These are phyloP conservation scores for Musa acuminata DNA, from an alignment of 176 grass and related monocot species.

Conservation along the genomic window DNA sequence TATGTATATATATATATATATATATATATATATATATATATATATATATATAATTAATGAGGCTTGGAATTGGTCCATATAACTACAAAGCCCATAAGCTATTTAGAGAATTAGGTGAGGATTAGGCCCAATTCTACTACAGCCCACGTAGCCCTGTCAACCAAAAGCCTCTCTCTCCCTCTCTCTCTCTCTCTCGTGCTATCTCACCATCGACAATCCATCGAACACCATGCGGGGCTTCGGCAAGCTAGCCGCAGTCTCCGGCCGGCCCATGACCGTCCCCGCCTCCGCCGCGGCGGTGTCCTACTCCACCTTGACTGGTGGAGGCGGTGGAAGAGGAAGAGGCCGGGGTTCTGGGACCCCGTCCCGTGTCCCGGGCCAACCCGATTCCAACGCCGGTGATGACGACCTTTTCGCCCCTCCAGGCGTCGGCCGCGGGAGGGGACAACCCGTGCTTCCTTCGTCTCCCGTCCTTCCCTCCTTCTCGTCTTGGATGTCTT, in stretches of 20 bases:
- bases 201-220: neutral
- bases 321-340: neutral
- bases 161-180: no score
- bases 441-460: constrained; percentile 1
- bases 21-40: no score
- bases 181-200: no score
- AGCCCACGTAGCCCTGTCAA: no score
- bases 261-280: neutral
- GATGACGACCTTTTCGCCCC: neutral
- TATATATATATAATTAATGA: no score
- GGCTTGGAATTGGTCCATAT: no score
- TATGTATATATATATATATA: no score
- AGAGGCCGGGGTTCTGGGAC: neutral
- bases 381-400: constrained; percentile 5
- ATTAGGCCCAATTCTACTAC: no score
- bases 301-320: constrained; percentile 4
- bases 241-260: neutral
- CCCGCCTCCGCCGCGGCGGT: neutral
- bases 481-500: constrained; percentile 25
- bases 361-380: neutral
- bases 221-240: neutral
- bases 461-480: constrained; percentile 22
- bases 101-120: no score
- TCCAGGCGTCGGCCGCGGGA: constrained; percentile 8
- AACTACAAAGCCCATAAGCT: no score